phyloP scores from a whole-genome alignment of 2,329 filamentous ascomycete species.

The Dothideomycetes sp. region DNA sequence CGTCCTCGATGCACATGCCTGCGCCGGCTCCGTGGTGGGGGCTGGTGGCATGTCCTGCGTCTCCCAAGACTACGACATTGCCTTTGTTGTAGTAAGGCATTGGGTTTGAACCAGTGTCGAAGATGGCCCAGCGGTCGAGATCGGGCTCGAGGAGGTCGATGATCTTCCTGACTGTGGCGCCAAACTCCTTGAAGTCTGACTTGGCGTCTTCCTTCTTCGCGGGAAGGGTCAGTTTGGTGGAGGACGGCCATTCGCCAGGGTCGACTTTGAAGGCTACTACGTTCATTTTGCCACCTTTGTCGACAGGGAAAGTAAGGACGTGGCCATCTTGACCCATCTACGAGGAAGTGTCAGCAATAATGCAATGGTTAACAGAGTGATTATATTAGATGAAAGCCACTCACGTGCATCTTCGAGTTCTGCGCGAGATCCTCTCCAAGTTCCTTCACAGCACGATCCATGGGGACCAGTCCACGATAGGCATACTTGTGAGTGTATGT shows the following conservation, averaged over 20 bases:
- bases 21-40: constrained; percentile 30
- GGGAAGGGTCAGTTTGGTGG: constrained; percentile 13
- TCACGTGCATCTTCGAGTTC: constrained; percentile 28
- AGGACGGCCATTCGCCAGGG: constrained; percentile 14
- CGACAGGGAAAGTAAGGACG: constrained; percentile 45
- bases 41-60: constrained; percentile 30
- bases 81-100: constrained; percentile 25
- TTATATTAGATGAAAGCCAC: not conserved
- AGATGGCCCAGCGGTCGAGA: constrained; percentile 28
- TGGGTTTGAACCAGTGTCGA: constrained; percentile 27
- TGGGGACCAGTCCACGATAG: constrained; percentile 52
- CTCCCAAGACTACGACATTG: constrained; percentile 25
- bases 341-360: not conserved
- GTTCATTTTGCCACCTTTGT: constrained; percentile 17
- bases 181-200: constrained; percentile 15
- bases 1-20: constrained; percentile 20
- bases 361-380: not conserved
- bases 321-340: constrained; percentile 34
- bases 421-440: constrained; percentile 39
- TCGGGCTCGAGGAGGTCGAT: constrained; percentile 15
- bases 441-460: constrained; percentile 38
- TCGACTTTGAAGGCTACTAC: constrained; percentile 17
- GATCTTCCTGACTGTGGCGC: constrained; percentile 14
- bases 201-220: constrained; percentile 15
- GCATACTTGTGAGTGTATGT: constrained; percentile 49